Evolutionary conservation across 2,329 filamentous ascomycete genomes (phyloP), one percentile per base, ranked within the genome.

Genomic region (Hymenoscyphus scutula): DNA sequence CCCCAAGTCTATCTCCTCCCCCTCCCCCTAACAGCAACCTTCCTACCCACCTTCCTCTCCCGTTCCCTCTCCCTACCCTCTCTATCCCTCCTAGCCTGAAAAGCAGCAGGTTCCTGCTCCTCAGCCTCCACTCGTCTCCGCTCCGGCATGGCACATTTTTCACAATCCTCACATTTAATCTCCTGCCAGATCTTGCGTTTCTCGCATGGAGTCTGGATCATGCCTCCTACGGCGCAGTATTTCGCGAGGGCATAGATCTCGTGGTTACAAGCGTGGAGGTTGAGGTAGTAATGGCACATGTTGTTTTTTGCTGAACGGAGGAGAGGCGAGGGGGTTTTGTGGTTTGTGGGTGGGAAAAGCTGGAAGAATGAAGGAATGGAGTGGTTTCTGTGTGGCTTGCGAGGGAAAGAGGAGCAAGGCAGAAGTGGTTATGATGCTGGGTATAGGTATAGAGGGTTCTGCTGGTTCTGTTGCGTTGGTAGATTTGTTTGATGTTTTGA

Each of bases 231-330:
- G 4, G 64, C 29, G 48, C 72, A 74, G 63, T 70, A 70, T 60
- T 71, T 72, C 5, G 65, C 73, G 0, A 74, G 60, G 0, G 71
- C 71, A 57, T 71, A 68, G 15, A 65, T 69, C 23, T 60, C 61
- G 59, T 73, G 71, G 25, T 68, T 67, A 61, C 72, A 74, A 38
- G 61, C 62, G 60, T 71, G 72, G 10, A 62, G 53, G 61, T 74
- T 70, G n/a, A 65, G 62, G 62, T 74, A 74, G 63, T 66, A 74
- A 29, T 70, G 54, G 41, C 71, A 73, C 71, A 74, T 74, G 8
- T n/a, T 68, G 61, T 17, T 17, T 25, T 1, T 34, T 17, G 32
- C n/a, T n/a, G n/a, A n/a, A n/a, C n/a, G n/a, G n/a, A n/a, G n/a
- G n/a, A n/a, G n/a, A n/a, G n/a, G n/a, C n/a, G n/a, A n/a, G n/a